Evolutionary conservation across 164 flowering plant species (phyloP), one percentile per base, ranked within the genome.

Genomic region (Piper betle): DNA sequence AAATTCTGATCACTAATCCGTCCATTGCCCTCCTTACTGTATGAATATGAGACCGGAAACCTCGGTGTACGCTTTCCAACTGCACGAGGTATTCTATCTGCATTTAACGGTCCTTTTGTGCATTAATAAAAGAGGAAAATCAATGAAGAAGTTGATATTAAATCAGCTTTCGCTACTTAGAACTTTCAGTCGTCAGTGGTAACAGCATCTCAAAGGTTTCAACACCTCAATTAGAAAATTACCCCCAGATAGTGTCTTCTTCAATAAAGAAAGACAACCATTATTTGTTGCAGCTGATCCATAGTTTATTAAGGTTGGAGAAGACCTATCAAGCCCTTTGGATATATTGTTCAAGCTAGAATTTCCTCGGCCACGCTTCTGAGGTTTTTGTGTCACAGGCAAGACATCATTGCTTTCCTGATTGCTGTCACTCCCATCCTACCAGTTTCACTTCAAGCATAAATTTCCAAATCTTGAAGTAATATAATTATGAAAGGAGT

Each of bases 61-160:
- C 99, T 86, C 40, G 99, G 99, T 9, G 99, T 94, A 69, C 99
- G 78, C 78, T 94, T 94, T 37, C 96, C 91, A 65, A 88, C 93
- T 62, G 80, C 92, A 71, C 84, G 91, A 62, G 85, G 88, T 53
- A 79, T 82, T 70, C 66, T 78, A 70, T 89, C 96, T 92, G 66
- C 59, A 68, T 46, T 15, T 66, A 25, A 4, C 8, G 33, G 58
- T 25, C 33, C 33, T 25, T 25, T 25, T 25, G 33, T 25, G 33
- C 33, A 25, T 25, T 25, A 25, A 25, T 25, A 25, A 25, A 25
- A 25, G 33, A 25, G 2, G 33, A 0, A 25, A 25, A 25, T 25
- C 33, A 25, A 25, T 25, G 33, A 25, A 25, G 33, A 25, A 25
- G 33, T 25, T 25, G 33, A 25, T 25, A 25, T 25, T 0, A 25